A percentile compares a stretch with the other conserved stretches of the same genome.
Conservation (phyloP, 768 basidiomycete genomes). For the Rhizopogon sp. region DNA sequence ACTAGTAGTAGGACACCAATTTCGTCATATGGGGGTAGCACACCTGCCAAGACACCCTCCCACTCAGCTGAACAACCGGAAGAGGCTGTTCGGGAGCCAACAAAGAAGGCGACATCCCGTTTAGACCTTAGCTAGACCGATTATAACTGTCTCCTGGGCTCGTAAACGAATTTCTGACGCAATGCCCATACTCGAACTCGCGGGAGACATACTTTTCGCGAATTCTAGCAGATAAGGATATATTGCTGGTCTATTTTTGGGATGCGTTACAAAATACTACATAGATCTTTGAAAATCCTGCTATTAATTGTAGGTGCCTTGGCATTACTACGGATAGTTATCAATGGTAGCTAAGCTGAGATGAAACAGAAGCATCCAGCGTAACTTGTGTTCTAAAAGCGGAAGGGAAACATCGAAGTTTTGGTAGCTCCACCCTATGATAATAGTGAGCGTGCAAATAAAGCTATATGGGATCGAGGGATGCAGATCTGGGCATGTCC, state of each 20-base stretch:
- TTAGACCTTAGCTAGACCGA: conserved; percentile 22
- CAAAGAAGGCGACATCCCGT: conserved; percentile 9
- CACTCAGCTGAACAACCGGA: conserved; percentile 9
- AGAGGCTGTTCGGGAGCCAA: conserved; percentile 7
- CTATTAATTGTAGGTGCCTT: neutral
- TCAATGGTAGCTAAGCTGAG: neutral
- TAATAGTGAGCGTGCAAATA: neutral
- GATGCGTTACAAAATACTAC: neutral
- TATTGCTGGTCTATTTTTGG: neutral
- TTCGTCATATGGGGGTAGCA: conserved; percentile 55
- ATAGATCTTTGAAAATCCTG: conserved; percentile 1
- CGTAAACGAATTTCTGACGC: neutral
- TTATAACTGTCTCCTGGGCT: neutral
- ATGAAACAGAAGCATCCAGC: neutral
- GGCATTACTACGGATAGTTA: neutral
- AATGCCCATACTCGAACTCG: neutral
- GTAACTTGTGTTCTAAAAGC: neutral
- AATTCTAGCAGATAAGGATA: neutral
- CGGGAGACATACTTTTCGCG: neutral
- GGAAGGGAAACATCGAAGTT: neutral
- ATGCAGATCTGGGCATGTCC: neutral
- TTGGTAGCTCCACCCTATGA: neutral
- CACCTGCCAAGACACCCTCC: conserved; percentile 35
- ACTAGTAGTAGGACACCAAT: conserved; percentile 46
- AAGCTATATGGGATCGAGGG: neutral